Conservation (phyloP, 768 basidiomycete species). For the Russula olivacea region DNA sequence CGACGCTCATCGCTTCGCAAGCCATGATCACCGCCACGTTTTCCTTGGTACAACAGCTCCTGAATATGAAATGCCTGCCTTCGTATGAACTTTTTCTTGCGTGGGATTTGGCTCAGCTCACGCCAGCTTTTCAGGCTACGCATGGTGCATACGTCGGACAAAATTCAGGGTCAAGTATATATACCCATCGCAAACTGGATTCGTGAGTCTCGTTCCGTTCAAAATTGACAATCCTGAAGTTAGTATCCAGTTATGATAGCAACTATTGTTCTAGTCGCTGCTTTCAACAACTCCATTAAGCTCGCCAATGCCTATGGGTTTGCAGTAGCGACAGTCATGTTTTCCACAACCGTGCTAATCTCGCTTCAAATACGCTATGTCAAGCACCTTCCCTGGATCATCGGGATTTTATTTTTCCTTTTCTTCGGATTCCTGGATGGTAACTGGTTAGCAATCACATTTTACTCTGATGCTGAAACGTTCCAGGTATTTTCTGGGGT, state of each 20-base stretch:
- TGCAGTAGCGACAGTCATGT: conserved; percentile 61
- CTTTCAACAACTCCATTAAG: conserved; percentile 47
- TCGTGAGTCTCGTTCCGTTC: conserved; percentile 28
- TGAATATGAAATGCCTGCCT: conserved; percentile 54
- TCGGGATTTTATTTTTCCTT: conserved; percentile 44
- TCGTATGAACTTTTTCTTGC: conserved; percentile 30
- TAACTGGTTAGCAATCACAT: background rate
- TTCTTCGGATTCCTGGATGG: conserved; percentile 63
- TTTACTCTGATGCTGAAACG: background rate
- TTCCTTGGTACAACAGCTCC: conserved; percentile 56
- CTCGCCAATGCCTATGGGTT: conserved; percentile 58
- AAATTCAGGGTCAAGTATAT: conserved; percentile 59
- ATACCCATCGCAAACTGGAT: conserved; percentile 59
- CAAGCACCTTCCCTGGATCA: conserved; percentile 42
- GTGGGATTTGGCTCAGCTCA: background rate
- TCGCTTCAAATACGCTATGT: conserved; percentile 52
- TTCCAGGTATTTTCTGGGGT: conserved; percentile 52
- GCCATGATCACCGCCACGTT: conserved; percentile 67
- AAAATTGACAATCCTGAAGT: background rate
- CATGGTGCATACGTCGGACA: conserved; percentile 56
- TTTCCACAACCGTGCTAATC: conserved; percentile 53
- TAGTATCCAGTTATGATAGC: conserved; percentile 39
- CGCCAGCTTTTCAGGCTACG: conserved; percentile 32
- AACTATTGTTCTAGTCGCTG: conserved; percentile 50
- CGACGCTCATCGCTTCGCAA: conserved; percentile 62